Evolutionary conservation across 352 stramenopile species (phyloP), one percentile per base, ranked within the genome.

Genomic region (Blastocystis sp.): DNA sequence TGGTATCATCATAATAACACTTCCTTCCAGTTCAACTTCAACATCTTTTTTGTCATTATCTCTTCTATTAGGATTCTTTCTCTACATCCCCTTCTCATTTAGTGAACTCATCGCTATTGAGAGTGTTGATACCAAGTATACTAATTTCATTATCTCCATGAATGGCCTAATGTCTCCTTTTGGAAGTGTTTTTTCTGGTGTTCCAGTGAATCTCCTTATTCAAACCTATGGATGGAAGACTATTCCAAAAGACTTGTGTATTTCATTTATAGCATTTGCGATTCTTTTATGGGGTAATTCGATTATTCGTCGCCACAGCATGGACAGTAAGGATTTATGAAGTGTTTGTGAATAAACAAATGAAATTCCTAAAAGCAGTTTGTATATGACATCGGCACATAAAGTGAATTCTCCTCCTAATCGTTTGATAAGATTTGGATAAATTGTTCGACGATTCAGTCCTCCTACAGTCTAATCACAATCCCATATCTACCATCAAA

Each of bases 41-140:
- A 4, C 29, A n/a, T 14, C 9, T 29, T 80, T 80, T 49, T 24
- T 57, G 27, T 16, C 6, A 19, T 7, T 42, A 3, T 80, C 32
- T 7, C 59, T 80, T 37, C 37, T 80, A 7, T 16, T 80, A 27
- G 67, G 67, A 6, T 80, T 80, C 67, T 80, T 80, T 32, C 27
- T 80, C 9, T 80, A 80, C 49, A 80, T 80, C 37, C 67, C 67
- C 3, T 80, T 57, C 24, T 80, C 67, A 16, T 80, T 80, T 52
- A 80, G 67, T 52, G 67, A 80, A 32, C 37, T 80, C 37, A 80
- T 80, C 27, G 67, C 67, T 2, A 42, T 80, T 42, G 67, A 80
- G 42, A 80, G 46, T 29, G 67, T 61, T 24, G 67, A 80, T 59
- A n/a, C 32, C 0, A 24, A 39, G 19, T 80, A 80, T 29, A 58